These are phyloP conservation scores for Scutellaria barbata DNA, from an alignment of 257 asterid species.

Conservation along the genomic window DNA sequence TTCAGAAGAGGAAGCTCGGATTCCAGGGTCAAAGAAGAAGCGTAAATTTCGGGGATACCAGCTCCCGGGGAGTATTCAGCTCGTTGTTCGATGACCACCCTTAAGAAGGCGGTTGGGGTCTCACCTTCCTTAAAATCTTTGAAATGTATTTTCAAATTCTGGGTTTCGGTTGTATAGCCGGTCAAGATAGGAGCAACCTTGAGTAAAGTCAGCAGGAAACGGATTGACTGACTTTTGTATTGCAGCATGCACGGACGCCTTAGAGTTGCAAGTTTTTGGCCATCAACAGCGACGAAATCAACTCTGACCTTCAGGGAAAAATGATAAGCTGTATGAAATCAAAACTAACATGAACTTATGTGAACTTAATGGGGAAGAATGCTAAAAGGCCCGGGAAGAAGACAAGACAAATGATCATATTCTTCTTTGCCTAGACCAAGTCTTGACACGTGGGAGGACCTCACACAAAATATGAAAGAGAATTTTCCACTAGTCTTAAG, in stretches of 20 bases:
- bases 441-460: not conserved
- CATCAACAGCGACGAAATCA: constrained; percentile 70
- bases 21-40: constrained; percentile 61
- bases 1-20: constrained; percentile 75
- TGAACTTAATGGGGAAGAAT: constrained; percentile 1
- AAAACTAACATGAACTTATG: not conserved
- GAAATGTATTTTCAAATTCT: constrained; percentile 57
- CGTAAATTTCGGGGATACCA: constrained; percentile 84
- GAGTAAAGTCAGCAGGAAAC: constrained; percentile 63
- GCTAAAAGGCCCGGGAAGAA: not conserved
- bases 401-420: constrained; percentile 2
- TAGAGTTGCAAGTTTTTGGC: constrained; percentile 57
- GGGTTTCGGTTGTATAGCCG: constrained; percentile 78
- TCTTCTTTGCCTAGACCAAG: not conserved
- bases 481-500: not conserved
- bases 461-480: not conserved
- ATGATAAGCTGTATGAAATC: constrained; percentile 13
- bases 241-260: constrained; percentile 77
- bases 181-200: constrained; percentile 72
- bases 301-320: constrained; percentile 62
- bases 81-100: constrained; percentile 73
- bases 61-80: constrained; percentile 73
- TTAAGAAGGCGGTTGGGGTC: constrained; percentile 70
- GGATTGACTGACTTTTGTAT: constrained; percentile 73
- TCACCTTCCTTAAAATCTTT: constrained; percentile 63